A percentile compares a stretch with the other conserved stretches of the same genome.
These are phyloP conservation scores for Monosporascus sp. DNA, from an alignment of 2,329 filamentous ascomycete genomes.

Conservation along the genomic window DNA sequence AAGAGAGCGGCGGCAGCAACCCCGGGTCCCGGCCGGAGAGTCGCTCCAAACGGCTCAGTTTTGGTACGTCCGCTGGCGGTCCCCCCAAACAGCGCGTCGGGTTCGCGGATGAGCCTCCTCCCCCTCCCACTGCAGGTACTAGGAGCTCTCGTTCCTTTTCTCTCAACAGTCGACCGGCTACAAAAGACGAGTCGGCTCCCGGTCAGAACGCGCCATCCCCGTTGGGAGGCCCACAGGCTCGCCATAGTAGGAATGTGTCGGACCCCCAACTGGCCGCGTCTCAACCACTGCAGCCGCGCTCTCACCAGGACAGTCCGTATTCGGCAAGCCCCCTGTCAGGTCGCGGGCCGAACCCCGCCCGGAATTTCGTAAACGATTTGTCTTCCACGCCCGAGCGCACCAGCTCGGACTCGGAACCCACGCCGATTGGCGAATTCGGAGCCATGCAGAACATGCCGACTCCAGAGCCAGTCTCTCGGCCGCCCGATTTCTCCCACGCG, in stretches of 20 bases:
- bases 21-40: constrained; percentile 49
- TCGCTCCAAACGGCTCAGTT: constrained; percentile 52
- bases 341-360: constrained; percentile 30
- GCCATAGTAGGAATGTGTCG: constrained; percentile 43
- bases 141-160: constrained; percentile 50
- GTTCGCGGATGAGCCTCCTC: constrained; percentile 47
- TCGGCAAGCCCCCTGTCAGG: constrained; percentile 26
- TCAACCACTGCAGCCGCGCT: constrained; percentile 18
- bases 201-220: constrained; percentile 30
- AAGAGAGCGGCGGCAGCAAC: constrained; percentile 39
- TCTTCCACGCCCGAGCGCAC: constrained; percentile 45
- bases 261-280: constrained; percentile 32
- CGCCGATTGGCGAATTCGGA: constrained; percentile 46
- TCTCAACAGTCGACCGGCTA: constrained; percentile 31
- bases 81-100: constrained; percentile 43
- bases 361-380: constrained; percentile 37
- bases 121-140: constrained; percentile 29
- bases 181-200: constrained; percentile 47
- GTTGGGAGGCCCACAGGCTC: constrained; percentile 25
- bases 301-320: constrained; percentile 16
- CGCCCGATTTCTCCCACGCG: constrained; percentile 74
- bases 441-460: constrained; percentile 53
- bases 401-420: constrained; percentile 52
- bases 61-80: constrained; percentile 31
- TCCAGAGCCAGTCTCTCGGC: constrained; percentile 70